phyloP scores from a whole-genome alignment of 208 protist species.

The Wallacemonas rigidus region DNA sequence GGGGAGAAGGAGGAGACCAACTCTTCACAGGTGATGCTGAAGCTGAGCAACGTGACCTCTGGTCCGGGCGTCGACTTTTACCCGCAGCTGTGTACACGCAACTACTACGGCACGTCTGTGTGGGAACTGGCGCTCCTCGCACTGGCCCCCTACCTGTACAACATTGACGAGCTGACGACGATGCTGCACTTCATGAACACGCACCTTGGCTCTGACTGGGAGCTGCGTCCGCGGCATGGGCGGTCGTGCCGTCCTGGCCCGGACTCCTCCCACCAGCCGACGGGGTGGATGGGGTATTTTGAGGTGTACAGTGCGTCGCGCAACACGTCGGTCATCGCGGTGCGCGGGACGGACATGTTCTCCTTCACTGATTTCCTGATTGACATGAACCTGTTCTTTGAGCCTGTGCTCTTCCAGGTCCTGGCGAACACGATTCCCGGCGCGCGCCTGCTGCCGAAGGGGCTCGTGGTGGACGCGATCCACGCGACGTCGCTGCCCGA shows the following conservation, averaged over 20 bases:
- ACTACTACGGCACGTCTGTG: constrained; percentile 61
- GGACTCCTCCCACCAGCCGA: constrained; percentile 58
- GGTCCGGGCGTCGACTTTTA: constrained; percentile 60
- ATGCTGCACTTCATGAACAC: constrained; percentile 72
- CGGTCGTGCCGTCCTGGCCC: constrained; percentile 31
- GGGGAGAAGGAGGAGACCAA: constrained; percentile 8
- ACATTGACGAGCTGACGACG: constrained; percentile 48
- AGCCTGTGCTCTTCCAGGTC: constrained; percentile 75
- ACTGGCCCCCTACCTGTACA: constrained; percentile 63
- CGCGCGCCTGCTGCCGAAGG: constrained; percentile 50
- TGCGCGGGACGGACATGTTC: constrained; percentile 79
- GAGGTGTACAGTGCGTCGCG: constrained; percentile 70
- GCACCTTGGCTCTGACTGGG: constrained; percentile 69
- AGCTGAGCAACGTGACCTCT: constrained; percentile 58
- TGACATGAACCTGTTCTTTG: constrained; percentile 82
- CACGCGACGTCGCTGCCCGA: constrained; percentile 54
- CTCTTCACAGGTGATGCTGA: constrained; percentile 30
- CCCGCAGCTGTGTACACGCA: constrained; percentile 65
- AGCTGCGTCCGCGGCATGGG: constrained; percentile 55
- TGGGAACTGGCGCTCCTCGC: constrained; percentile 75
- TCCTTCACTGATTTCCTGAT: constrained; percentile 74
- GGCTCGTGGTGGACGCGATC: constrained; percentile 62
- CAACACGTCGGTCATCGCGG: constrained; percentile 61
- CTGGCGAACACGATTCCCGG: constrained; percentile 64
- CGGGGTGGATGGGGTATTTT: constrained; percentile 63